phyloP scores from a whole-genome alignment of 805 yeast species.

The Yamadazyma takamatsuzukensis region DNA sequence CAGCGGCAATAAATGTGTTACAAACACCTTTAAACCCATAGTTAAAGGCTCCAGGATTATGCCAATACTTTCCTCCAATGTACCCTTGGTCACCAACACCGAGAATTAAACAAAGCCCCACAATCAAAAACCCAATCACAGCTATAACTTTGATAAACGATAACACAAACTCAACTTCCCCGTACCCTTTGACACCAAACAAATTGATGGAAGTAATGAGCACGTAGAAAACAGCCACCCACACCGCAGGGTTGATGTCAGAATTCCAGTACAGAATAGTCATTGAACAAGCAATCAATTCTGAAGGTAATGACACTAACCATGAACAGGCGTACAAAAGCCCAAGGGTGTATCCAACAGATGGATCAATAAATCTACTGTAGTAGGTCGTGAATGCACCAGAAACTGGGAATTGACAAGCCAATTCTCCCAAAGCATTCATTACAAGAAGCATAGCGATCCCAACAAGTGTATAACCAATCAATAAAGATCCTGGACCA shows the following conservation, averaged over 20 bases:
- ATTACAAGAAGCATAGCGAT: conserved; percentile 53
- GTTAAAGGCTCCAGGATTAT: conserved; percentile 30
- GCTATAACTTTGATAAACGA: conserved; percentile 63
- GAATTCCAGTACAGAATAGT: conserved; percentile 33
- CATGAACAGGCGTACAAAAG: conserved; percentile 32
- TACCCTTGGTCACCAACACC: conserved; percentile 35
- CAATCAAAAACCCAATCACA: conserved; percentile 38
- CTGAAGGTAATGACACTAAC: conserved; percentile 33
- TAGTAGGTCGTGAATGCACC: conserved; percentile 37
- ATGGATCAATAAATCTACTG: conserved; percentile 32
- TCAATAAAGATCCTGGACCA: conserved; percentile 42
- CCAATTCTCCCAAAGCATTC: conserved; percentile 61
- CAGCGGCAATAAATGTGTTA: conserved; percentile 30
- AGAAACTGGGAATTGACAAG: conserved; percentile 41
- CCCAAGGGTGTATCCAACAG: conserved; percentile 36
- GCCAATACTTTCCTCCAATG: conserved; percentile 33
- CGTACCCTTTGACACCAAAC: conserved; percentile 56
- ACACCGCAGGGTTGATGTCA: conserved; percentile 29
- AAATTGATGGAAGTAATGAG: conserved; percentile 43
- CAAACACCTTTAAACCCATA: conserved; percentile 39
- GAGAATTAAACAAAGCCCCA: conserved; percentile 31
- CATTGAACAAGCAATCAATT: conserved; percentile 35
- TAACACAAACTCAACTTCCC: conserved; percentile 63
- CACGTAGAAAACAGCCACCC: conserved; percentile 37
- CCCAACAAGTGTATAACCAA: conserved; percentile 58